Conservation (phyloP, 306 rosid genomes). For the Rubus idaeus region DNA sequence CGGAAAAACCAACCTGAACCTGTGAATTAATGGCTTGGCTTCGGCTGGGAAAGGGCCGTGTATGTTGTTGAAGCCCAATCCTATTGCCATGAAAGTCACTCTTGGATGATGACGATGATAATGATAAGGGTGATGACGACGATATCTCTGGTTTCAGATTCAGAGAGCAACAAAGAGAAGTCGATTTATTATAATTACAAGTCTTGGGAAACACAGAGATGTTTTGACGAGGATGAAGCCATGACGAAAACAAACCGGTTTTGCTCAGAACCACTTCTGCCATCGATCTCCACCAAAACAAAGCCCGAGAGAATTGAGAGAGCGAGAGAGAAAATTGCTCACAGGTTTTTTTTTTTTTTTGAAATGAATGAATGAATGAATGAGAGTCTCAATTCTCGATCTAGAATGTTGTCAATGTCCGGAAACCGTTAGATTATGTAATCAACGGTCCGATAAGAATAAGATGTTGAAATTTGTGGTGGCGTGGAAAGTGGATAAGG, state of each 20-base stretch:
- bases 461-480: no score
- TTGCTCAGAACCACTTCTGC: slow-evolving; percentile 49
- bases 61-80: slow-evolving; percentile 30
- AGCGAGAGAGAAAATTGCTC: no score
- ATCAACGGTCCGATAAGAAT: no score
- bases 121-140: neutral
- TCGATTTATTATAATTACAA: slow-evolving; percentile 19
- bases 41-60: slow-evolving; percentile 23
- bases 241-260: slow-evolving; percentile 45
- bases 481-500: no score
- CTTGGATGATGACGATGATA: slow-evolving; percentile 9
- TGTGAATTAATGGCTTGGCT: slow-evolving; percentile 39
- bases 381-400: no score
- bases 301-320: no score
- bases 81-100: slow-evolving; percentile 45
- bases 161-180: slow-evolving; percentile 21
- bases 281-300: slow-evolving; percentile 26
- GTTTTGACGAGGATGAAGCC: slow-evolving; percentile 27
- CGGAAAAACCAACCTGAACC: slow-evolving; percentile 56
- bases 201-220: slow-evolving; percentile 35
- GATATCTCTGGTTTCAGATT: slow-evolving; percentile 38
- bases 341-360: no score
- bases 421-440: no score
- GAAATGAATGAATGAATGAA: no score
- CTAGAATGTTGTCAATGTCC: no score